A percentile compares a stretch with the other conserved stretches of the same genome.
Conservation (phyloP, 176 grass and related monocot genomes). For the Hordeum marinum region DNA sequence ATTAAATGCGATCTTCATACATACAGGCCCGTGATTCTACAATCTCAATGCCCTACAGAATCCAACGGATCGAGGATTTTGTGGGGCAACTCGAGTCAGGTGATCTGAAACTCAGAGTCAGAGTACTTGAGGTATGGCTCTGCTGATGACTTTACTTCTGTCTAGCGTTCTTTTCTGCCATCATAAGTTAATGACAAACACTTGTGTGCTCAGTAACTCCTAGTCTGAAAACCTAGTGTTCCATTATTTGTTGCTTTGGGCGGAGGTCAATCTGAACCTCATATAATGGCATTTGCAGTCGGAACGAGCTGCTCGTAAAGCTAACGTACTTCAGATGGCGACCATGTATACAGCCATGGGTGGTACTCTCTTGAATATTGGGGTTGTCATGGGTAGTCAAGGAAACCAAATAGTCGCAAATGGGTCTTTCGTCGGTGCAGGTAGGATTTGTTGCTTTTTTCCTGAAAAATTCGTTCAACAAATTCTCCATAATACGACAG, state of each 20-base stretch:
- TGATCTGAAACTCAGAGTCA: conserved; percentile 88
- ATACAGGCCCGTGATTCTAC: conserved; percentile 79
- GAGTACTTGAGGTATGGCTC: conserved; percentile 85
- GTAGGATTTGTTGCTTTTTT: conserved; percentile 33
- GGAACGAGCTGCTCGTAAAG: conserved; percentile 79
- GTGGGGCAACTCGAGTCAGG: conserved; percentile 89
- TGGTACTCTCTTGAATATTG: conserved; percentile 85
- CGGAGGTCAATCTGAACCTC: background rate
- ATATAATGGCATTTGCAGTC: conserved; percentile 49
- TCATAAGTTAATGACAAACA: background rate
- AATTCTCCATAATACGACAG: background rate
- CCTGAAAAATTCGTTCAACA: background rate
- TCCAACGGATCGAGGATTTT: conserved; percentile 87
- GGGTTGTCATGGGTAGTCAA: conserved; percentile 71
- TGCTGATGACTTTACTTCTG: background rate
- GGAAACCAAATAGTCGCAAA: conserved; percentile 67
- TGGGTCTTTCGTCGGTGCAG: conserved; percentile 67
- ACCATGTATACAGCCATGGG: conserved; percentile 80
- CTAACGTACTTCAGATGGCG: conserved; percentile 82
- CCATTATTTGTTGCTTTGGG: background rate
- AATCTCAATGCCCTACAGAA: conserved; percentile 89
- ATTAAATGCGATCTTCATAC: background rate
- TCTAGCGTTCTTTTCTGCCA: background rate
- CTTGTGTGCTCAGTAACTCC: background rate
- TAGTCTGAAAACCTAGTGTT: background rate